Base-by-base conservation (phyloP, 495 filamentous ascomycete species). In the Letharia lupina region DNA sequence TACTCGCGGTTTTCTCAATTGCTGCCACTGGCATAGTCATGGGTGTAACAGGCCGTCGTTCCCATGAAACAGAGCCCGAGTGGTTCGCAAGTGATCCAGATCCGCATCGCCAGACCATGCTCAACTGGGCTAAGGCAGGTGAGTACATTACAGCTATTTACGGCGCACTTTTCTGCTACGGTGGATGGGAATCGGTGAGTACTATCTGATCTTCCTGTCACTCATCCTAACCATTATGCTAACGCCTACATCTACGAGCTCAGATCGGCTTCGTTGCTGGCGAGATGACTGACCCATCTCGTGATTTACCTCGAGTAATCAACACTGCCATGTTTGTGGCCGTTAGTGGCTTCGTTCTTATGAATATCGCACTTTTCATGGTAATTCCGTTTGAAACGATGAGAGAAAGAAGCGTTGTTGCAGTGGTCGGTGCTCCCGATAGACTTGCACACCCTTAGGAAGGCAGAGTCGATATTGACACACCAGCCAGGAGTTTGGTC, bases 181-280 rank as follows among this genome's bases (percentile, higher is more conserved):
- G 70, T 35, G 76, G 72, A 35, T 74, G 69, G 73, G 71, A 77
- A 64, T 73, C 68, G 20, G 74, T 73, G 50, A 70, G 73, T 37
- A 16, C 15, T 13, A 8, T 16, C 39, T 66, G 13, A 11, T 40
- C 16, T 44, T 20, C 0, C 42, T 54, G 42, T 15, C 13, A 52
- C 60, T 28, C 23, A 28, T 68, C n/a, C n/a, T 15, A 23, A 28
- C 52, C 7, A 10, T 20, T 40, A 4, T 56, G 35, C 62, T 64
- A 13, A 61, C 16, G n/a, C 23, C 16, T 42, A 47, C 13, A 42
- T 20, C 12, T 62, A 9, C 20, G 28, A 37, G 44, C 13, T 11
- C 45, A 75, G 74, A 70, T 74, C 35, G 70, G 70, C 28, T 71
- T 73, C 61, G 72, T 77, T 40, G 68, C 69, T 2, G 75, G 76